These are phyloP conservation scores for Vigna unguiculata DNA, from an alignment of 306 rosid species.

Conservation along the genomic window DNA sequence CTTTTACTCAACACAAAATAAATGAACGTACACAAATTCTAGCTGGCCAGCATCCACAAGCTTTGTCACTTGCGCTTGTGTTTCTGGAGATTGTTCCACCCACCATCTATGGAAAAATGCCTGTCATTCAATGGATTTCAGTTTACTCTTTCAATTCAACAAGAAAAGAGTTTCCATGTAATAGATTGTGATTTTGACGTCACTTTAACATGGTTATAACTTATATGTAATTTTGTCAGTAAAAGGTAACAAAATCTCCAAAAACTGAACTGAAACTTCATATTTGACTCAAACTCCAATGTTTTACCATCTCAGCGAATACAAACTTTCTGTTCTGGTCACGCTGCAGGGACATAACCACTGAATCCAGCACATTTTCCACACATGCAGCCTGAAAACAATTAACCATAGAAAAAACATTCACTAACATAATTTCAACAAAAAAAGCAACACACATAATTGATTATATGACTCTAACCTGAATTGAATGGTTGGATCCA, in stretches of 20 bases:
- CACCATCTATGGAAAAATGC: slow-evolving; percentile 18
- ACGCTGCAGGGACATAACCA: slow-evolving; percentile 69
- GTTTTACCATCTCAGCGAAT: slow-evolving; percentile 49
- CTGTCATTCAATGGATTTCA: background rate
- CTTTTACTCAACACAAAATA: no score
- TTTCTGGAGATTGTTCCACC: slow-evolving; percentile 4
- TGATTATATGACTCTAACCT: background rate
- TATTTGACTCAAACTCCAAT: background rate
- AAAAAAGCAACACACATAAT: background rate
- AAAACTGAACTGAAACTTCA: background rate
- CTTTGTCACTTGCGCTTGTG: background rate
- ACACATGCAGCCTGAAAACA: slow-evolving; percentile 74
- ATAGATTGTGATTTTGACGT: background rate
- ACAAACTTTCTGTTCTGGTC: slow-evolving; percentile 84
- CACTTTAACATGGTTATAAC: background rate
- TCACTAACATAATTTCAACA: background rate
- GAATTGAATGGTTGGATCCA: background rate
- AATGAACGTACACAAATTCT: background rate
- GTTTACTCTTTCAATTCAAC: background rate
- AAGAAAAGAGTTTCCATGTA: background rate
- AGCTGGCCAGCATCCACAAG: slow-evolving; percentile 2
- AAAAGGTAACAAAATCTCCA: background rate
- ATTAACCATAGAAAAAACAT: background rate
- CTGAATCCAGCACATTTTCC: slow-evolving; percentile 80
- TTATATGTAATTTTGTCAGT: background rate